A percentile compares a stretch with the other conserved stretches of the same genome.
Evolutionary conservation across 2,329 filamentous ascomycete species (phyloP).

Genomic region (Fusarium annulatum): DNA sequence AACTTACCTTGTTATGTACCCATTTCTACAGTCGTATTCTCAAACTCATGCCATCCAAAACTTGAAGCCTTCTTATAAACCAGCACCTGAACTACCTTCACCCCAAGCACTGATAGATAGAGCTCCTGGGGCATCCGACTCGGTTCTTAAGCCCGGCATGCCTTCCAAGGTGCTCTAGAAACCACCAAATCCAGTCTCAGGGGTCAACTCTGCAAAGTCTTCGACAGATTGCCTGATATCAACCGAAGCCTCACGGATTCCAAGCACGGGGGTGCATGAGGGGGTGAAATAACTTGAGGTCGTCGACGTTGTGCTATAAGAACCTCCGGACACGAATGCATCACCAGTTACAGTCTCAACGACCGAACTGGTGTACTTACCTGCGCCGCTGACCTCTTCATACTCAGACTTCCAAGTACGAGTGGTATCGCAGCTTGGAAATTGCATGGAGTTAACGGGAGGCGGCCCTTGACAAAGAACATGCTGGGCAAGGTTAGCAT

Average conservation of each 20-base stretch:
- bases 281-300: not conserved
- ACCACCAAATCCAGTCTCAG: not conserved
- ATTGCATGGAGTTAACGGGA: rapidly evolving
- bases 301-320: not conserved
- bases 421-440: too few species aligned
- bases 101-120: rapidly evolving
- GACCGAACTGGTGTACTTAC: not conserved
- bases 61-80: not conserved
- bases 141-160: too few species aligned
- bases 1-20: not conserved
- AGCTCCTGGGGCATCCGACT: rapidly evolving
- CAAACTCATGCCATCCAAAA: not conserved
- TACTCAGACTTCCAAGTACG: not conserved
- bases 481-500: not conserved
- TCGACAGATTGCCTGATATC: not conserved
- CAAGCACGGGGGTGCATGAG: rapidly evolving
- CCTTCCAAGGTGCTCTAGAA: not conserved
- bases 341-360: not conserved
- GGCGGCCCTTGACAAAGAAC: not conserved
- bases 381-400: not conserved
- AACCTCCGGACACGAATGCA: not conserved
- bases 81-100: rapidly evolving
- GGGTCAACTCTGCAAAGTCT: not conserved
- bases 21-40: not conserved
- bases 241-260: rapidly evolving